Evolutionary conservation across 768 basidiomycete genomes (phyloP), one percentile per base, ranked within the genome.

Genomic region (Galerina marginata): DNA sequence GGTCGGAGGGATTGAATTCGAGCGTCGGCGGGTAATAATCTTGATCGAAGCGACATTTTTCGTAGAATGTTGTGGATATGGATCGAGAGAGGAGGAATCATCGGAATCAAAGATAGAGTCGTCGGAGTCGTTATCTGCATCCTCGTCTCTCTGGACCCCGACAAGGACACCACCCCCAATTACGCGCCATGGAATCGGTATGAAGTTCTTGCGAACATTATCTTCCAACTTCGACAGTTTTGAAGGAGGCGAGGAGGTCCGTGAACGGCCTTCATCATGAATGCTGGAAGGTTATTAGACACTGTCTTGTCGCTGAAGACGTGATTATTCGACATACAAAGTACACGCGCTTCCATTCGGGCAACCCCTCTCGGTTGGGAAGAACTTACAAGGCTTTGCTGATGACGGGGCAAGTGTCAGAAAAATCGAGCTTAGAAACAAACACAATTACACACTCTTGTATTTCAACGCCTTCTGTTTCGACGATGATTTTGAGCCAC

Each of bases 81-180:
- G 26, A 50, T 60, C 54, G 38, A 58, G 16, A 33, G 47, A 23
- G 46, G 23, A 53, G 20, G 36, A 20, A 29, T 45, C 44, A 25
- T 53, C 51, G 12, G 62, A 46, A 16, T 57, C 60, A 14, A 44
- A 47, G 12, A 47, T 33, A 20, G 26, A 51, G 23, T 61, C 50
- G 29, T 67, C 29, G 29, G 29, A 53, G 6, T 53, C 62, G 12
- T 57, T 40, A 7, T 60, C 20, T 20, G 20, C 55, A 7, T 71
- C 29, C 29, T 33, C 29, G 5, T 33, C 65, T 56, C 55, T 67
- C 44, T 65, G 54, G 48, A 84, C 60, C 81, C 82, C 79, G 38
- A 91, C 81, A 72, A 83, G 79, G n/a, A 91, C 90, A 3, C 90
- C 90, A 12, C 90, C 90, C 0, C 90, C 89, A 52, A 92, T 88